Base-by-base conservation (phyloP, 1,284 basidiomycete species). In the Trichosporon ovoides region DNA sequence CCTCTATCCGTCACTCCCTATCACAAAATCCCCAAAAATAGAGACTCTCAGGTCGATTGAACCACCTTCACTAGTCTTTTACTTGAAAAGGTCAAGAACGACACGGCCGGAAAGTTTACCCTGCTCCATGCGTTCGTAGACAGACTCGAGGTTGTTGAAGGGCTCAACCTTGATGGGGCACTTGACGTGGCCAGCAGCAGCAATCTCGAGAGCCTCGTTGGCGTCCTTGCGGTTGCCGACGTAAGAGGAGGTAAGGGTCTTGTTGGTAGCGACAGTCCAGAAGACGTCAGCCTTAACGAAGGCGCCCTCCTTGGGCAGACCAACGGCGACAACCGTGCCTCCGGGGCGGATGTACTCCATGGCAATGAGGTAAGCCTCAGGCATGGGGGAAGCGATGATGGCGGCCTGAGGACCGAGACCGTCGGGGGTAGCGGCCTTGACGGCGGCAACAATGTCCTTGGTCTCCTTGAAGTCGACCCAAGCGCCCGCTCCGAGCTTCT, bases 391-490 rank as follows among this genome's bases (percentile, higher is more conserved):
- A 12, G 87, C 85, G 52, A 91, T 83, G 60, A 91, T 74, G 0
- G 87, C 83, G 12, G 85, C 83, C 69, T 93, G 89, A 1, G 89
- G 84, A 34, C 90, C 89, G 10, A 79, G 72, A 1, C 88, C 89
- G 56, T 81, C 87, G 0, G 87, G 67, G 19, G 71, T 87, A 1
- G 83, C 81, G 9, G 79, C 81, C 71, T 83, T 78, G 57, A 80
- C 76, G 38, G 57, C 61, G 37, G 48, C 37, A 31, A 58, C 57
- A 40, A 68, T 67, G 58, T 68, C 71, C 62, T 71, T 68, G 40
- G 55, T 57, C 48, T 67, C 80, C 66, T 81, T 84, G 80, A 89
- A 91, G 78, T 94, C 89, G 65, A 93, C 82, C 83, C 86, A 92
- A 53, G 80, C 80, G 65, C 88, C 85, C 0, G 88, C 88, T 43